Evolutionary conservation across 176 grass and related monocot species (phyloP).

Genomic region (Lolium rigidum): DNA sequence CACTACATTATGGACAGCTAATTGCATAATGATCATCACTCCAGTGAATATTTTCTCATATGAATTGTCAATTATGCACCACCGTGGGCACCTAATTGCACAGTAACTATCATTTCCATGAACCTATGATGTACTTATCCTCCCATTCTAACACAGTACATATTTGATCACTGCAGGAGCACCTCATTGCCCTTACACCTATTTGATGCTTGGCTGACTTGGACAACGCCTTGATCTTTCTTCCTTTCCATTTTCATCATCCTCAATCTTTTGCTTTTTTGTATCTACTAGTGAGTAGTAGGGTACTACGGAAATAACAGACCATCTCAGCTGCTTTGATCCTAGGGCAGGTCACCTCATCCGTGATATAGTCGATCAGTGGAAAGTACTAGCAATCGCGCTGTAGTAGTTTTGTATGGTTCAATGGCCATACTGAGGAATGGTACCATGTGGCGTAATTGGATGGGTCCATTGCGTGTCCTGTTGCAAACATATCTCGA

Average conservation of each 20-base stretch:
- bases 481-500: neutral
- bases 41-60: neutral
- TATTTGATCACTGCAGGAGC: conserved; percentile 47
- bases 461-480: neutral
- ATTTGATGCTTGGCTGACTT: conserved; percentile 57
- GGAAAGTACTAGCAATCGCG: neutral
- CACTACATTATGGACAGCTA: neutral
- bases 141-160: neutral
- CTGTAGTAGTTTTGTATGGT: conserved; percentile 22
- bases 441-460: neutral
- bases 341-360: conserved; percentile 17
- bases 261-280: conserved; percentile 6
- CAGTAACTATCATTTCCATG: neutral
- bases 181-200: conserved; percentile 48
- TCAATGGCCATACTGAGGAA: conserved; percentile 1
- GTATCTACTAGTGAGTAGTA: conserved; percentile 53
- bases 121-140: too few relatives aligned
- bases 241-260: conserved; percentile 20
- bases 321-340: conserved; percentile 21
- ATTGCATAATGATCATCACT: neutral
- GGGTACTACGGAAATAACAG: conserved; percentile 43
- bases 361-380: conserved; percentile 1
- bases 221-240: conserved; percentile 24
- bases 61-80: neutral
- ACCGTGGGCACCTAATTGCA: neutral